A percentile compares a stretch with the other conserved stretches of the same genome.
Evolutionary conservation across 257 asterid genomes (phyloP).

Genomic region (Solanum okadae): DNA sequence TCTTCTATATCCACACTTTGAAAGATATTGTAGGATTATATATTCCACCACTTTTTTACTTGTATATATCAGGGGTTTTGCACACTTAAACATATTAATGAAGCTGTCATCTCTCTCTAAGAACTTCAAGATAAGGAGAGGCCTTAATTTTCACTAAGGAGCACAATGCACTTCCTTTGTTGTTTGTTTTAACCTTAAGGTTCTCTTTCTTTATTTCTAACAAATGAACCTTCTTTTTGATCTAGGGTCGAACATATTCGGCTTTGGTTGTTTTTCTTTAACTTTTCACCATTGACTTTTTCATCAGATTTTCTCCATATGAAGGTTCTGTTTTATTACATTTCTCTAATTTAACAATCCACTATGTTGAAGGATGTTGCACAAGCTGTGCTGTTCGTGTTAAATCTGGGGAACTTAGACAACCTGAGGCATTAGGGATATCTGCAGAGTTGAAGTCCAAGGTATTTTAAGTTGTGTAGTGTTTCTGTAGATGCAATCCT

Average conservation of each 20-base stretch:
- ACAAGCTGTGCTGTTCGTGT: conserved; percentile 96
- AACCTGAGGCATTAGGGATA: conserved; percentile 94
- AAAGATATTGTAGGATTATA: neutral
- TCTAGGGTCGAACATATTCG: neutral
- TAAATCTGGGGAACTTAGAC: conserved; percentile 83
- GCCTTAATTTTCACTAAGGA: neutral
- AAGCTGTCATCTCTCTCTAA: neutral
- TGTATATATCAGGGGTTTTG: neutral
- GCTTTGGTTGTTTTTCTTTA: neutral
- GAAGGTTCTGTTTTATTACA: neutral
- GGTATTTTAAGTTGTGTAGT: conserved; percentile 21
- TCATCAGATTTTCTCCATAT: neutral
- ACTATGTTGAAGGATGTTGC: conserved; percentile 67
- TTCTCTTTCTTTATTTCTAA: neutral
- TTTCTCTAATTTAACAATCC: neutral
- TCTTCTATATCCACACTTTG: neutral
- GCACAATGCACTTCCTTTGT: neutral
- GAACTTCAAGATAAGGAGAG: neutral
- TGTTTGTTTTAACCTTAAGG: neutral
- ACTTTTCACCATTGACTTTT: neutral
- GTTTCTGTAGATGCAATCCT: neutral
- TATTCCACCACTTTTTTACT: neutral
- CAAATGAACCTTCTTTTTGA: neutral
- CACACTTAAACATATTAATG: neutral
- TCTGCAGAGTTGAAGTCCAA: conserved; percentile 74